Base-by-base conservation (phyloP, 495 filamentous ascomycete species). In the Cenococcum geophilum region DNA sequence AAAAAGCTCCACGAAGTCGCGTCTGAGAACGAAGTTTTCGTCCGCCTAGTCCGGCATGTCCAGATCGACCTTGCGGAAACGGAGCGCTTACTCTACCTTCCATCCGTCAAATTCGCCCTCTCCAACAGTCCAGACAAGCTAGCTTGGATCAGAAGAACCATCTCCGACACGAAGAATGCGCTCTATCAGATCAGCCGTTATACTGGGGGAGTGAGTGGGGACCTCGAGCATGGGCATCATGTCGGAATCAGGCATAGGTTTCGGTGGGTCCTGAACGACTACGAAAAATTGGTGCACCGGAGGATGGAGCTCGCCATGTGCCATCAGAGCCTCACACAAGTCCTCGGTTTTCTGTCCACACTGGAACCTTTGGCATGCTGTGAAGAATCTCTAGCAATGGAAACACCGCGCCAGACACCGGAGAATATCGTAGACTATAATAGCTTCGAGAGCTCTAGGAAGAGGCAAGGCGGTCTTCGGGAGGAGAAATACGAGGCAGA, bases 1-100 rank as follows among this genome's bases (percentile, higher is more conserved):
- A 58, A 58, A 25, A 47, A 34, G 21, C 40, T 58, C 12, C 56
- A 58, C 37, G 56, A 58, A 35, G 56, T 58, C 27, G 56, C 6
- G 6, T 10, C n/a, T 22, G 37, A 58, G 18, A 58, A 58, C 56
- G 56, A 18, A 6, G 56, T 58, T 40, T 58, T 58, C 56, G 14
- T 34, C 37, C 56, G 56, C 20, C 16, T 58, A 10, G 21, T 50
- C 40, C 16, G 10, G 12, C 37, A 25, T 21, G 56, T 58, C 5
- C 36, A 27, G n/a, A 20, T 20, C 16, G 56, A 58, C 40, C 56
- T 58, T 11, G 37, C n/a, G 18, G 56, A 58, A 34, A 50, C 56
- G 21, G 36, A 48, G 36, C 56, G 56, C 56, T 40, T 58, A 3
- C 18, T 58, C 16, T 4, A 11, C n/a, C 40, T 58, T 12, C 18